These are phyloP conservation scores for Clonostachys rhizophaga DNA, from an alignment of 2,329 filamentous ascomycete species.

Conservation along the genomic window DNA sequence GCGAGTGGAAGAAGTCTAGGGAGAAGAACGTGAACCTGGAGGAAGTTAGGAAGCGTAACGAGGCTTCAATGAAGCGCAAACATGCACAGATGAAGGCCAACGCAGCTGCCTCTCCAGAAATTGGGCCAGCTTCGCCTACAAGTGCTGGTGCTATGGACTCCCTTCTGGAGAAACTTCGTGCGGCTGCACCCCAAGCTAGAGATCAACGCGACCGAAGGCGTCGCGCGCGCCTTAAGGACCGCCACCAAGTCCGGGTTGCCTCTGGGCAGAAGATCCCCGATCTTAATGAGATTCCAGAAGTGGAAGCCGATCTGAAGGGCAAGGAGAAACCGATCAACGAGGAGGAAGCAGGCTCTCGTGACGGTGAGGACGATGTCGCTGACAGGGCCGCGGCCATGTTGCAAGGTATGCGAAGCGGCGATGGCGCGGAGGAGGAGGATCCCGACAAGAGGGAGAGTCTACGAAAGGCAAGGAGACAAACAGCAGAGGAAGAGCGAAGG, in stretches of 20 bases:
- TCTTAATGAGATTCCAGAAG: slow-evolving; percentile 54
- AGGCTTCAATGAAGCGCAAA: slow-evolving; percentile 90
- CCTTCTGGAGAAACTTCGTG: slow-evolving; percentile 88
- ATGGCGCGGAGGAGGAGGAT: slow-evolving; percentile 46
- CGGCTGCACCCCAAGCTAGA: slow-evolving; percentile 82
- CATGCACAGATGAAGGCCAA: slow-evolving; percentile 62
- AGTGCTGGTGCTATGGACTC: slow-evolving; percentile 93
- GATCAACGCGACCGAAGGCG: slow-evolving; percentile 87
- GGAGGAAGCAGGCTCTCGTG: slow-evolving; percentile 37
- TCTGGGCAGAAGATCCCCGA: slow-evolving; percentile 85
- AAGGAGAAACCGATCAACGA: slow-evolving; percentile 34
- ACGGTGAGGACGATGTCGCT: slow-evolving; percentile 68
- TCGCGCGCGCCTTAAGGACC: slow-evolving; percentile 82
- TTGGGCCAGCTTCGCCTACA: slow-evolving; percentile 58
- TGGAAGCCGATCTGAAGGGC: slow-evolving; percentile 32
- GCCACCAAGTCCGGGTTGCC: slow-evolving; percentile 83
- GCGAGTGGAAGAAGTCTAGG: slow-evolving; percentile 92
- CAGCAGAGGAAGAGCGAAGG: slow-evolving; percentile 73
- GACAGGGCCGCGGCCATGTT: slow-evolving; percentile 79
- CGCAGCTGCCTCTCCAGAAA: slow-evolving; percentile 42
- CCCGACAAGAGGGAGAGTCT: slow-evolving; percentile 54
- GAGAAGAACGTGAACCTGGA: slow-evolving; percentile 87
- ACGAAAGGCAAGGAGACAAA: slow-evolving; percentile 59
- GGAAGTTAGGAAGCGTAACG: slow-evolving; percentile 78
- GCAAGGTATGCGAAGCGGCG: slow-evolving; percentile 74